phyloP scores from a whole-genome alignment of 495 filamentous ascomycete genomes.

The Aspergillus asperescens region DNA sequence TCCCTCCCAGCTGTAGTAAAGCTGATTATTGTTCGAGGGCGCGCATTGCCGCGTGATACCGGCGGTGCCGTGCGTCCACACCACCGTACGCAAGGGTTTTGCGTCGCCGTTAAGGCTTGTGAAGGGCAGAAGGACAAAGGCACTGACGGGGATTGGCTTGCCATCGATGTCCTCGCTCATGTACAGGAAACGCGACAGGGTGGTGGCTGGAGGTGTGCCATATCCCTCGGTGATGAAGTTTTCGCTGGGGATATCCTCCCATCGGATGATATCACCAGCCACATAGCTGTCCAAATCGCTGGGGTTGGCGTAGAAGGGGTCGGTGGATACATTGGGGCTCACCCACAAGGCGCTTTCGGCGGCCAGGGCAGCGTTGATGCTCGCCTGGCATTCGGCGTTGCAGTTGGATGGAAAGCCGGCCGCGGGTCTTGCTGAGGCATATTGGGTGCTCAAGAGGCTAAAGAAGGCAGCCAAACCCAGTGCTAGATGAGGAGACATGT shows the following conservation, averaged over 20 bases:
- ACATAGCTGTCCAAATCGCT: not conserved
- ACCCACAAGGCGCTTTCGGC: no score
- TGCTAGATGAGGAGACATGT: no score
- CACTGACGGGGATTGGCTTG: not conserved
- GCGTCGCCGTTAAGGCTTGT: not conserved
- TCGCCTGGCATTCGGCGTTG: no score
- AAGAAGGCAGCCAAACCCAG: no score
- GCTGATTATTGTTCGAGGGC: conserved; percentile 41
- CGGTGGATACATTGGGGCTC: not conserved
- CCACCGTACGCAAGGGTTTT: conserved; percentile 18
- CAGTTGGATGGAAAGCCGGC: no score
- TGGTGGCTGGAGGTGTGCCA: not conserved
- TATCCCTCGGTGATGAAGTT: not conserved
- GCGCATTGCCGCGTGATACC: conserved; percentile 40
- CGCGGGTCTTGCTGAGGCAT: no score
- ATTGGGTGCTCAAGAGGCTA: no score
- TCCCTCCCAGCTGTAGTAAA: conserved; percentile 40
- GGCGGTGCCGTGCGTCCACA: conserved; percentile 51
- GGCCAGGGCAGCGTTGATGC: no score
- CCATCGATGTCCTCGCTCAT: not conserved
- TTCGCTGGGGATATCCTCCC: conserved; percentile 1
- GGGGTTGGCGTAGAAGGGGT: conserved; percentile 7
- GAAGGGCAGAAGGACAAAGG: conserved; percentile 4
- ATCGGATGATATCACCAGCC: conserved; percentile 1
- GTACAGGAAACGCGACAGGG: conserved; percentile 7